Percentiles rank a stretch among this genome's conserved stretches.
phyloP scores from a whole-genome alignment of 805 yeast species.

The Wickerhamomyces ciferrii region DNA sequence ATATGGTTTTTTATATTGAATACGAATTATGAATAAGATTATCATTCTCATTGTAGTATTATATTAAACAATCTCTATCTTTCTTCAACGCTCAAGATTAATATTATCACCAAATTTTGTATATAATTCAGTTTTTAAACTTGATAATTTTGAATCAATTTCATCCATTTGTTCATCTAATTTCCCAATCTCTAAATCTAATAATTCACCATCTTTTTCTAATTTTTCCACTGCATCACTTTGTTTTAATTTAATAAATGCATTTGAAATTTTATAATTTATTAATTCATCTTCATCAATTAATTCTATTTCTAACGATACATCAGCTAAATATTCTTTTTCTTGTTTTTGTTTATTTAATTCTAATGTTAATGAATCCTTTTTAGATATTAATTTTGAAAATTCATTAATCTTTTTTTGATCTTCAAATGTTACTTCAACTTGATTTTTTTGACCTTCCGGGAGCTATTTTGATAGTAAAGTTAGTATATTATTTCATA shows the following conservation, averaged over 20 bases:
- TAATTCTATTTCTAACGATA: slow-evolving; percentile 78
- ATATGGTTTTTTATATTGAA: background rate
- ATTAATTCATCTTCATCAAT: slow-evolving; percentile 70
- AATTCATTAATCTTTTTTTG: slow-evolving; percentile 87
- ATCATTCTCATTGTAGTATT: too few relatives aligned
- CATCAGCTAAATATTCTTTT: slow-evolving; percentile 85
- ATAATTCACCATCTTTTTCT: slow-evolving; percentile 51
- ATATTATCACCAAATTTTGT: slow-evolving; percentile 88
- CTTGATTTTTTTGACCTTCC: slow-evolving; percentile 34
- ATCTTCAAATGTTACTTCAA: slow-evolving; percentile 46
- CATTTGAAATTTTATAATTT: slow-evolving; percentile 78
- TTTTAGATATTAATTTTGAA: slow-evolving; percentile 72
- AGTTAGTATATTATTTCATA: background rate
- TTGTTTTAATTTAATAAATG: slow-evolving; percentile 66
- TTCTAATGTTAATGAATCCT: slow-evolving; percentile 49
- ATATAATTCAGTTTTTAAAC: slow-evolving; percentile 69
- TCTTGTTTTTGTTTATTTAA: slow-evolving; percentile 52
- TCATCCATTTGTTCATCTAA: slow-evolving; percentile 42
- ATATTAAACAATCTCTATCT: too few relatives aligned
- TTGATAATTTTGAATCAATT: slow-evolving; percentile 48
- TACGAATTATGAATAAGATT: background rate
- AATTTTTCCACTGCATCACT: slow-evolving; percentile 61
- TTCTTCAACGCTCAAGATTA: slow-evolving; percentile 68
- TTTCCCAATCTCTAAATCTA: slow-evolving; percentile 44
- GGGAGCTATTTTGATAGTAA: slow-evolving; percentile 23